Evolutionary conservation across 208 protist genomes (phyloP).

Genomic region (Zelonia costaricensis): DNA sequence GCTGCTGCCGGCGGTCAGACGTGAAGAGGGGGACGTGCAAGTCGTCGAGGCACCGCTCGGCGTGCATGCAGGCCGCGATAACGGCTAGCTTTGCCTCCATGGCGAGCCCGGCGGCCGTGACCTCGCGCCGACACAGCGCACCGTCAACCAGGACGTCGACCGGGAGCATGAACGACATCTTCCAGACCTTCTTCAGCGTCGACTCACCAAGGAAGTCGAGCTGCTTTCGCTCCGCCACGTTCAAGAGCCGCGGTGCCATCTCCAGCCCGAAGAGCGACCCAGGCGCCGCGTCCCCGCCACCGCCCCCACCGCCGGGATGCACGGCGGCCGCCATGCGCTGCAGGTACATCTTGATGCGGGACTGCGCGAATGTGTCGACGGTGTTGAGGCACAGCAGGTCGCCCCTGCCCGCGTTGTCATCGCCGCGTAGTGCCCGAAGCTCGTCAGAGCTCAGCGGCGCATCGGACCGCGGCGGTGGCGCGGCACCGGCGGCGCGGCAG

Average conservation of each 20-base stretch:
- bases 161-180: too few relatives aligned
- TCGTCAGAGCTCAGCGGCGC: too few relatives aligned
- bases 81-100: constrained; percentile 40
- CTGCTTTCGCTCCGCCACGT: neutral
- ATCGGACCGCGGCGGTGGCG: too few relatives aligned
- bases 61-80: constrained; percentile 90
- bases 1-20: constrained; percentile 22
- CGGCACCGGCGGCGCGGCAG: too few relatives aligned
- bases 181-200: neutral
- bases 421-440: too few relatives aligned
- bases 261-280: neutral
- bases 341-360: constrained; percentile 50
- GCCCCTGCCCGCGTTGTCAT: too few relatives aligned
- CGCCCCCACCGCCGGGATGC: too few relatives aligned
- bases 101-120: constrained; percentile 34
- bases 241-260: neutral
- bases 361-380: constrained; percentile 39
- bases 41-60: constrained; percentile 76
- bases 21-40: constrained; percentile 72
- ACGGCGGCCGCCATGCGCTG: constrained; percentile 23
- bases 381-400: neutral
- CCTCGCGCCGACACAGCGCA: constrained; percentile 24
- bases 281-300: too few relatives aligned
- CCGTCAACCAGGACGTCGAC: constrained; percentile 37
- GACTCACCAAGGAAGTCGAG: neutral